Evolutionary conservation across 768 basidiomycete species (phyloP).

Genomic region (Pholiota conissans): DNA sequence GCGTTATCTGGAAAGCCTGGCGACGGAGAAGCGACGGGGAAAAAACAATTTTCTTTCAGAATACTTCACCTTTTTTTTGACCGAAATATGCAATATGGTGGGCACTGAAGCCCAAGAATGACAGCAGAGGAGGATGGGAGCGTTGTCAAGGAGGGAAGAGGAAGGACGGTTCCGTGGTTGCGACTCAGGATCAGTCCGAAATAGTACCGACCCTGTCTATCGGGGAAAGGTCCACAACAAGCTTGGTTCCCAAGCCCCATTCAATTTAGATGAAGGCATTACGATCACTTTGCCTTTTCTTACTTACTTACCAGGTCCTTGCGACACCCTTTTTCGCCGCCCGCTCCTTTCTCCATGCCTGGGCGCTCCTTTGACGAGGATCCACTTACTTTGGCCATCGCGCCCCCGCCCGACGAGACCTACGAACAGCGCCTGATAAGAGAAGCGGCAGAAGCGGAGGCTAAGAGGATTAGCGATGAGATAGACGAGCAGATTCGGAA

Average conservation of each 20-base stretch:
- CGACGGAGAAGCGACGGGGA: background rate
- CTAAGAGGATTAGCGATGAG: slow-evolving; percentile 62
- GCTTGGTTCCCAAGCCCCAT: slow-evolving; percentile 10
- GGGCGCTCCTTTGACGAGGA: slow-evolving; percentile 49
- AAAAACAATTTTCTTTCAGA: too few species aligned
- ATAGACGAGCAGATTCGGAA: slow-evolving; percentile 74
- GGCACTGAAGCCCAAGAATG: background rate
- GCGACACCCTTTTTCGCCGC: background rate
- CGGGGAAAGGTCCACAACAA: slow-evolving; percentile 2
- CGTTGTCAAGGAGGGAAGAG: slow-evolving; percentile 7
- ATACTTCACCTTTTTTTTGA: too few species aligned
- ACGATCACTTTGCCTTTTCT: slow-evolving; percentile 8
- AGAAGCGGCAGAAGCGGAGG: slow-evolving; percentile 62
- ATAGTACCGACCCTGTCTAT: slow-evolving; percentile 3
- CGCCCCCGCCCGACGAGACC: slow-evolving; percentile 68
- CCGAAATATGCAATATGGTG: too few species aligned
- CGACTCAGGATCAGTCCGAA: slow-evolving; percentile 7
- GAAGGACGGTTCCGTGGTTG: slow-evolving; percentile 5
- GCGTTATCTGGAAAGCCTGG: slow-evolving; percentile 1
- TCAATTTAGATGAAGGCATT: slow-evolving; percentile 9
- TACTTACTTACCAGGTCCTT: slow-evolving; percentile 3
- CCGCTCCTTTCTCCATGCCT: background rate
- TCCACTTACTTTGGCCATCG: slow-evolving; percentile 58
- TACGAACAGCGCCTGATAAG: slow-evolving; percentile 53
- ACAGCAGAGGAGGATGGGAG: background rate